phyloP scores from a whole-genome alignment of 1,284 basidiomycete genomes.

The Ganoderma leucocontextum region DNA sequence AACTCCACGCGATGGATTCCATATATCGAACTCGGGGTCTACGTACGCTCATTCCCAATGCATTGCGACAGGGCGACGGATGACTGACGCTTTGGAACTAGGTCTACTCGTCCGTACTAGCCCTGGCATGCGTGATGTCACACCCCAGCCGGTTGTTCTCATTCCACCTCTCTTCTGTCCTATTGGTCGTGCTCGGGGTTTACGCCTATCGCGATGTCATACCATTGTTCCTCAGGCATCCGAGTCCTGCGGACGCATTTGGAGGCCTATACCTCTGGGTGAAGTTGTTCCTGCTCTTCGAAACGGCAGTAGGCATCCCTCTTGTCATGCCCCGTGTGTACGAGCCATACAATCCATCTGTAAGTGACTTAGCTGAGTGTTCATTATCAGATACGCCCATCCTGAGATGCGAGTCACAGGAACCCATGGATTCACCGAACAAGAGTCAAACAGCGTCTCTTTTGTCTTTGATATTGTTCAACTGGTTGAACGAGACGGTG shows the following conservation, averaged over 20 bases:
- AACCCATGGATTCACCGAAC: constrained; percentile 54
- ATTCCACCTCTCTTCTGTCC: constrained; percentile 37
- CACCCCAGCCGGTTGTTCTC: constrained; percentile 7
- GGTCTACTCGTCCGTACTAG: neutral
- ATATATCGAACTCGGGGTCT: constrained; percentile 44
- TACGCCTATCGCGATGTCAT: constrained; percentile 61
- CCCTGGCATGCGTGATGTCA: neutral
- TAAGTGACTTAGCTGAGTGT: constrained; percentile 41
- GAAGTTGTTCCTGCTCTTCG: constrained; percentile 49
- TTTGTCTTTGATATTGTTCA: constrained; percentile 62
- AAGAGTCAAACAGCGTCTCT: constrained; percentile 74
- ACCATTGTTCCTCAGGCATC: constrained; percentile 54
- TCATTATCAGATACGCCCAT: constrained; percentile 18
- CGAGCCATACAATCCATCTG: constrained; percentile 50
- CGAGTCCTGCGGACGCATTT: constrained; percentile 49
- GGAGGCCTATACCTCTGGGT: constrained; percentile 47
- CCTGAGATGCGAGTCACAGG: constrained; percentile 38
- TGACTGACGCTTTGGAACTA: neutral
- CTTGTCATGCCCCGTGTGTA: constrained; percentile 55
- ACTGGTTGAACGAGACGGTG: constrained; percentile 57
- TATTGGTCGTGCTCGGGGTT: constrained; percentile 51
- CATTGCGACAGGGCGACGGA: no score
- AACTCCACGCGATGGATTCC: constrained; percentile 33
- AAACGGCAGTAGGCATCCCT: constrained; percentile 53
- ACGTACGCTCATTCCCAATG: constrained; percentile 36